Percentiles rank a stretch among this genome's conserved stretches.
These are phyloP conservation scores for Naematelia encephala DNA, from an alignment of 768 basidiomycete species.

Conservation along the genomic window DNA sequence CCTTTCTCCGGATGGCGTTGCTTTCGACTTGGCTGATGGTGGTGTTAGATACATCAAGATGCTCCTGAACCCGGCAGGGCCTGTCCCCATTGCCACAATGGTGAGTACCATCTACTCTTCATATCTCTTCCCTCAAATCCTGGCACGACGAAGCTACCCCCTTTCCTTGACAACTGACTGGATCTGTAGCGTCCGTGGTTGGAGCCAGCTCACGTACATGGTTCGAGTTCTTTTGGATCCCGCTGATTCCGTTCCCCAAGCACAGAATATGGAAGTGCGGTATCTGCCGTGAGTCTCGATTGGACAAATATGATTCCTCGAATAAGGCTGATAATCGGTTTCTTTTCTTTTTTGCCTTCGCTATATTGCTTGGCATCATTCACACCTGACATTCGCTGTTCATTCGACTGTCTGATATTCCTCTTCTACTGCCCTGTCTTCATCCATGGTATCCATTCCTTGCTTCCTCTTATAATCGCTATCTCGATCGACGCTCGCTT, in stretches of 20 bases:
- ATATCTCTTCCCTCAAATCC: not conserved
- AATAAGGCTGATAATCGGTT: too few species aligned
- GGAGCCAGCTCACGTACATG: slow-evolving; percentile 29
- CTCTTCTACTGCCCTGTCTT: too few species aligned
- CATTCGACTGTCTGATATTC: too few species aligned
- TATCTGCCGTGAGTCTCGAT: slow-evolving; percentile 45
- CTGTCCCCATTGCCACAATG: slow-evolving; percentile 43
- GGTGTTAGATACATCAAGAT: slow-evolving; percentile 35
- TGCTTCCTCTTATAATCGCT: too few species aligned
- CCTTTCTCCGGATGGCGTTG: not conserved
- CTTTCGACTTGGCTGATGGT: not conserved
- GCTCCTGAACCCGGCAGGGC: slow-evolving; percentile 23
- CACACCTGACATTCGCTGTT: too few species aligned
- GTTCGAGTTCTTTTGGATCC: slow-evolving; percentile 47
- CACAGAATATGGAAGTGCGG: slow-evolving; percentile 36
- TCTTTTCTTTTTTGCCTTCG: too few species aligned
- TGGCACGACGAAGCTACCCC: slow-evolving; percentile 4
- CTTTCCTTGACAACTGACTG: too few species aligned
- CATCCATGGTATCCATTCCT: too few species aligned
- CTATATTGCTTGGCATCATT: too few species aligned
- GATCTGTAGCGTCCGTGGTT: slow-evolving; percentile 27
- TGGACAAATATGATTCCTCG: too few species aligned
- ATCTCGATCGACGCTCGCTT: not conserved
- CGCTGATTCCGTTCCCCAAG: slow-evolving; percentile 39
- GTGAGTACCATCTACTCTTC: slow-evolving; percentile 17